Evolutionary conservation across 1,284 basidiomycete genomes (phyloP).

Genomic region (Pisolithus thermaeus): DNA sequence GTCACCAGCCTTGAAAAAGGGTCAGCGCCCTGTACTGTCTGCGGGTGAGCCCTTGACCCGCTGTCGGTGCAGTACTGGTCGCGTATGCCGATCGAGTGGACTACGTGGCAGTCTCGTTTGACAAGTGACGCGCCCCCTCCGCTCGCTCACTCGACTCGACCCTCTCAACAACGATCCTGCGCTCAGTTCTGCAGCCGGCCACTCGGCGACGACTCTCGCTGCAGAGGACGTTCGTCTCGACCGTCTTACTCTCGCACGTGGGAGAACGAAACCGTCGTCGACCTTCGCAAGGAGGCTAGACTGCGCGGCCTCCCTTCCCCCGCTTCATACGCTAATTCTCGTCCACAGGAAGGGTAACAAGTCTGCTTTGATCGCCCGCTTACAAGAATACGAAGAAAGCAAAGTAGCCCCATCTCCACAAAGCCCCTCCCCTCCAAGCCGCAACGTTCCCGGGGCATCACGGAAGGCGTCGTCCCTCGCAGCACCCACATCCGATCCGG

Average conservation of each 20-base stretch:
- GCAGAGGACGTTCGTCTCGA: conserved; percentile 50
- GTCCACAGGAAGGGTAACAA: conserved; percentile 52
- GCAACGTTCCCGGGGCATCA: conserved; percentile 15
- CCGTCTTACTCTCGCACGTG: conserved; percentile 62
- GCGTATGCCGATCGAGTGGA: too few species aligned
- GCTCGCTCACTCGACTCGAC: not conserved
- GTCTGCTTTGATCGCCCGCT: conserved; percentile 46
- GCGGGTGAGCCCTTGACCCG: too few species aligned
- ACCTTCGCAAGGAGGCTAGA: conserved; percentile 61
- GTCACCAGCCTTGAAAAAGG: conserved; percentile 14
- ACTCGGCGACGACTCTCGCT: conserved; percentile 8
- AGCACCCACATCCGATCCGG: conserved; percentile 14
- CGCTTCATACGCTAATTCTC: conserved; percentile 2
- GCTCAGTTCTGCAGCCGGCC: conserved; percentile 24
- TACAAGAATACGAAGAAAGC: conserved; percentile 45
- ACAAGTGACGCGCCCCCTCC: too few species aligned
- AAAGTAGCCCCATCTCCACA: conserved; percentile 8
- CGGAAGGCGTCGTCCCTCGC: conserved; percentile 32
- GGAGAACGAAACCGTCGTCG: conserved; percentile 55
- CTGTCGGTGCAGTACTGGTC: too few species aligned
- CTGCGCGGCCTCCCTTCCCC: conserved; percentile 44
- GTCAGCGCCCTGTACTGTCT: not conserved
- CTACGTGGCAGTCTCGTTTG: not conserved
- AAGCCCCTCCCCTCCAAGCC: conserved; percentile 11
- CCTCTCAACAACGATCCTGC: conserved; percentile 26